A percentile compares a stretch with the other conserved stretches of the same genome.
Evolutionary conservation across 1,284 basidiomycete genomes (phyloP).

Genomic region (Albatrellus sp.): DNA sequence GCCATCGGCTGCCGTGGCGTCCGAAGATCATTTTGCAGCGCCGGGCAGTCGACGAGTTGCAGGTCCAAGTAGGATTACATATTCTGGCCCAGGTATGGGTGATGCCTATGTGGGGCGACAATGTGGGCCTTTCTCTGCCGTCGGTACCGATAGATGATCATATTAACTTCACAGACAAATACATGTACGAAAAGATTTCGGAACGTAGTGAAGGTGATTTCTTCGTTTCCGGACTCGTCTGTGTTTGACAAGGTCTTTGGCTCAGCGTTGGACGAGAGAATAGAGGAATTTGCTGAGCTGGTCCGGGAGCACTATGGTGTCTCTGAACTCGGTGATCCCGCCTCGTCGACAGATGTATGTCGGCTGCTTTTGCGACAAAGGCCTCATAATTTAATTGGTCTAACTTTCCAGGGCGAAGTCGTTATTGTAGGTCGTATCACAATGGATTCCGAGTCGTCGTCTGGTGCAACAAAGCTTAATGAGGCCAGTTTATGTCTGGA

Average conservation of each 20-base stretch:
- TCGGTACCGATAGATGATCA: neutral
- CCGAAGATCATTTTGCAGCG: conserved; percentile 2
- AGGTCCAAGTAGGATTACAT: conserved; percentile 31
- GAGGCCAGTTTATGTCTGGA: conserved; percentile 70
- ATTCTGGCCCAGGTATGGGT: conserved; percentile 32
- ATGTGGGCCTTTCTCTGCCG: conserved; percentile 30
- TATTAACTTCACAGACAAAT: conserved; percentile 46
- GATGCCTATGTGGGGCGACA: conserved; percentile 29
- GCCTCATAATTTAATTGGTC: conserved; percentile 3
- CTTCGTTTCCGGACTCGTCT: neutral
- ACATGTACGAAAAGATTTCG: conserved; percentile 86
- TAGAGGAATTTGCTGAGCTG: conserved; percentile 72
- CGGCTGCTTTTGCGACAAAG: neutral
- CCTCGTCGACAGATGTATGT: conserved; percentile 56
- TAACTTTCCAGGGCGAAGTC: conserved; percentile 46
- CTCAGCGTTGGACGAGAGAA: conserved; percentile 67
- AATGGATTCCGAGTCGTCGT: conserved; percentile 47
- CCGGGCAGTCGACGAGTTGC: conserved; percentile 12
- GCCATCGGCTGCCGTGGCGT: conserved; percentile 6
- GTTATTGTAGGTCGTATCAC: conserved; percentile 76
- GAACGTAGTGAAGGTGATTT: conserved; percentile 66
- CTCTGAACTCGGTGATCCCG: conserved; percentile 67
- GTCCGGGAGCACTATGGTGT: conserved; percentile 63
- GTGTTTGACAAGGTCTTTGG: neutral
- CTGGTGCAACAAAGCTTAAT: conserved; percentile 53